A percentile compares a stretch with the other conserved stretches of the same genome.
phyloP scores from a whole-genome alignment of 2,329 filamentous ascomycete species.

The Thielaviopsis musarum region DNA sequence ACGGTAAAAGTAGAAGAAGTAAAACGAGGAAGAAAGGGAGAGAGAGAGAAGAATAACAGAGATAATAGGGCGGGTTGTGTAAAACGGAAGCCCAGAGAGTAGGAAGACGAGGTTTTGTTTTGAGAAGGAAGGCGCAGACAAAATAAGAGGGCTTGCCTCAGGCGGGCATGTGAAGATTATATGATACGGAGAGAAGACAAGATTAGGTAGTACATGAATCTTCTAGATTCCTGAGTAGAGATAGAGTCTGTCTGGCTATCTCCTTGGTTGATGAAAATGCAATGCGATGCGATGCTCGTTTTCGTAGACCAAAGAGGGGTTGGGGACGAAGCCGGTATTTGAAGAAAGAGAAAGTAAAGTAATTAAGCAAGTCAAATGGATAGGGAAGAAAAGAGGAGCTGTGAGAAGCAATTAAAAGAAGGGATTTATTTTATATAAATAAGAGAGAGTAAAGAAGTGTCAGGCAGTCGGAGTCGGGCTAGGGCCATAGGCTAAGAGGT shows the following conservation, averaged over 20 bases:
- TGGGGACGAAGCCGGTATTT: neutral
- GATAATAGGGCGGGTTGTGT: neutral
- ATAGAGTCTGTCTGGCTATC: neutral
- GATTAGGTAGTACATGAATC: neutral
- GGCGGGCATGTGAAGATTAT: neutral
- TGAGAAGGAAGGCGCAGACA: neutral
- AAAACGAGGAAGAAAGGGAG: neutral
- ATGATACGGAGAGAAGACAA: neutral
- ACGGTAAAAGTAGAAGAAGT: neutral
- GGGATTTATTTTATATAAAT: neutral
- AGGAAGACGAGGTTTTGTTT: neutral
- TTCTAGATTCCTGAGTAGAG: neutral
- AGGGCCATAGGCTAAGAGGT: neutral
- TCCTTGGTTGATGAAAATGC: neutral
- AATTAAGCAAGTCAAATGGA: neutral
- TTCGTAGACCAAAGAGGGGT: neutral
- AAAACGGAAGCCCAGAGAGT: neutral
- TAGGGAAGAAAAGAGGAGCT: neutral
- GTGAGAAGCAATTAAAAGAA: neutral
- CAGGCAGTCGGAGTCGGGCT: neutral
- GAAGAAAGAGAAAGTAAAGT: neutral
- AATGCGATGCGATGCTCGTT: neutral
- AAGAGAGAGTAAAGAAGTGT: neutral
- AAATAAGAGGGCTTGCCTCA: neutral
- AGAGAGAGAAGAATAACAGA: neutral